Percentiles rank a stretch among this genome's conserved stretches.
Conservation (phyloP, 2,329 filamentous ascomycete genomes). For the Exophiala alcalophila region DNA sequence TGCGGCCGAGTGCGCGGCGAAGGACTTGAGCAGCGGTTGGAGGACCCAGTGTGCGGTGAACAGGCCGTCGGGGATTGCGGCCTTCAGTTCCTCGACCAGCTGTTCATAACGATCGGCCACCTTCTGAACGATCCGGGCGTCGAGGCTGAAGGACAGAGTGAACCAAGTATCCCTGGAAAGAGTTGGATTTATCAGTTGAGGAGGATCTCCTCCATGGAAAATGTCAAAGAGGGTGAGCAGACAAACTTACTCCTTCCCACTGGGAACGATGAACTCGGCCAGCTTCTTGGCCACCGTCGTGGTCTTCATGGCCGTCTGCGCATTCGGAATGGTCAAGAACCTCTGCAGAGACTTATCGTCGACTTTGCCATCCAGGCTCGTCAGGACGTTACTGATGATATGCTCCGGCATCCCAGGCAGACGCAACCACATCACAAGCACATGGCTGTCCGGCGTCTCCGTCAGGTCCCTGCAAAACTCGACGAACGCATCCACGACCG, state of each 20-base stretch:
- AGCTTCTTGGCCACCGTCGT: neutral
- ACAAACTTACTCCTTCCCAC: slow-evolving; percentile 1
- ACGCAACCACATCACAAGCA: neutral
- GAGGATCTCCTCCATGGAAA: neutral
- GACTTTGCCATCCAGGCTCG: neutral
- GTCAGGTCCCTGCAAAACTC: neutral
- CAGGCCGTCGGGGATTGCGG: slow-evolving; percentile 18
- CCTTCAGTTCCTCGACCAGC: slow-evolving; percentile 23
- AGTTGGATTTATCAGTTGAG: neutral
- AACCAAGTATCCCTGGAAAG: slow-evolving; percentile 27
- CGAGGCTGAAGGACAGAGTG: slow-evolving; percentile 30
- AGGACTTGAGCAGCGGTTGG: slow-evolving; percentile 44
- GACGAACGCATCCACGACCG: slow-evolving; percentile 1
- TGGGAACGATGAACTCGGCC: neutral
- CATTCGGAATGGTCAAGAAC: neutral
- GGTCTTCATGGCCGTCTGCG: neutral
- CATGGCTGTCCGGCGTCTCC: neutral
- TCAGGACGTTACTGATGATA: neutral
- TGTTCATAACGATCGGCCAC: slow-evolving; percentile 15
- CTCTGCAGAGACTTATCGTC: neutral
- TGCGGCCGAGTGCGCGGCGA: slow-evolving; percentile 36
- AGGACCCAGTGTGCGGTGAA: slow-evolving; percentile 34
- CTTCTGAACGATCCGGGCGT: slow-evolving; percentile 24
- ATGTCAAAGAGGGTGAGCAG: neutral
- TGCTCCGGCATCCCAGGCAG: neutral